Evolutionary conservation across 305 asterid species (phyloP).

Genomic region (Rubia peregrina): DNA sequence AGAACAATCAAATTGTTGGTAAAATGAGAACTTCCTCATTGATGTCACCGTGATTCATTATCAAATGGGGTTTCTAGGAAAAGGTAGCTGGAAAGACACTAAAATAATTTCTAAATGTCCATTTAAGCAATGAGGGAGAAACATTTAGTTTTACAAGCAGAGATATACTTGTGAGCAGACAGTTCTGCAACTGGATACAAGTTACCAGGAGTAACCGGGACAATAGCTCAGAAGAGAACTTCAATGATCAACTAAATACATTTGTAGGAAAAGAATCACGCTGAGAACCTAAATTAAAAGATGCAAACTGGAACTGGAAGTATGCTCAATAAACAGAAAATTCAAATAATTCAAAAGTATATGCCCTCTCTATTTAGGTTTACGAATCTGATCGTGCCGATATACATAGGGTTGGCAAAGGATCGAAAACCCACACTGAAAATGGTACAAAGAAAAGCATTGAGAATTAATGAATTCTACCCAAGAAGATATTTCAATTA

Average conservation of each 20-base stretch:
- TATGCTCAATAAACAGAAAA: neutral
- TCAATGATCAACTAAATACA: neutral
- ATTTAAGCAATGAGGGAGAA: neutral
- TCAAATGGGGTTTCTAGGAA: neutral
- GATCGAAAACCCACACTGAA: neutral
- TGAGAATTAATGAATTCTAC: neutral
- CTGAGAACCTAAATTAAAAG: neutral
- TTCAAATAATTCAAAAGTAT: neutral
- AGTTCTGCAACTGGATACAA: neutral
- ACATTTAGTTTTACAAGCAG: neutral
- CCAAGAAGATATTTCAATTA: too few species aligned
- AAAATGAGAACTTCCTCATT: constrained; percentile 5
- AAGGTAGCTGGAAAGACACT: neutral
- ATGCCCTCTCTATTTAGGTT: neutral
- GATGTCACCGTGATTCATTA: neutral
- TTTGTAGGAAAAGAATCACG: neutral
- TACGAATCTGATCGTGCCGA: neutral
- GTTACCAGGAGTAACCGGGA: neutral
- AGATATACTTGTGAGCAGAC: neutral
- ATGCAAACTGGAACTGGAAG: neutral
- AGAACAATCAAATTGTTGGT: neutral
- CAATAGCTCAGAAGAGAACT: neutral
- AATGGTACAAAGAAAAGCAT: neutral
- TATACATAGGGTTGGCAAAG: neutral
- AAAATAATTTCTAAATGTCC: neutral